A percentile compares a stretch with the other conserved stretches of the same genome.
phyloP scores from a whole-genome alignment of 1,139 yeast genomes.

The Keqinozyma sinolaborantium region DNA sequence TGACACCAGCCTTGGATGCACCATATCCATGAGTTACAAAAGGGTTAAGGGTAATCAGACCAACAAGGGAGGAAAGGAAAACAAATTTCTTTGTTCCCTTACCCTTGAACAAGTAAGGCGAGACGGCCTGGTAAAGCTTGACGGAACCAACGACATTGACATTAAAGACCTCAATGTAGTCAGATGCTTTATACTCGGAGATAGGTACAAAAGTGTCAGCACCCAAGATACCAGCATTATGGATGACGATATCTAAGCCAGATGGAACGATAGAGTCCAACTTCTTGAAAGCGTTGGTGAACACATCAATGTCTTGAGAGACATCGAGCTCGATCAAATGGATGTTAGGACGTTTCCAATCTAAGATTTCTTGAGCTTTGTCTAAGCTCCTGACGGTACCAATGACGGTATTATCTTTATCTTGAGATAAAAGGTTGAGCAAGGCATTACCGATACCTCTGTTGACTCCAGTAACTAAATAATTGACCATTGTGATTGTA shows the following conservation, averaged over 20 bases:
- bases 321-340: slow-evolving; percentile 12
- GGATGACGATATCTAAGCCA: slow-evolving; percentile 14
- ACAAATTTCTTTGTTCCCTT: slow-evolving; percentile 7
- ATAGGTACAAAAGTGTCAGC: slow-evolving; percentile 3
- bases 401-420: slow-evolving; percentile 18
- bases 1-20: slow-evolving; percentile 6
- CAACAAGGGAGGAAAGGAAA: slow-evolving; percentile 3
- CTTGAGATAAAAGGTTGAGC: slow-evolving; percentile 8
- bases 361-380: slow-evolving; percentile 9
- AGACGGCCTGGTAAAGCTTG: slow-evolving; percentile 7
- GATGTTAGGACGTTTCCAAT: slow-evolving; percentile 7
- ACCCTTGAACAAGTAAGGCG: slow-evolving; percentile 5
- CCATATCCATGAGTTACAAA: slow-evolving; percentile 3
- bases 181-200: slow-evolving; percentile 5
- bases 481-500: slow-evolving; percentile 1
- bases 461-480: slow-evolving; percentile 13
- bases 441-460: slow-evolving; percentile 15
- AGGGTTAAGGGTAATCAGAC: background rate
- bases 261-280: slow-evolving; percentile 9
- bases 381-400: slow-evolving; percentile 8
- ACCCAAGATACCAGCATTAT: slow-evolving; percentile 15
- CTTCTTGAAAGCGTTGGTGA: slow-evolving; percentile 3
- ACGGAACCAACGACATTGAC: slow-evolving; percentile 9
- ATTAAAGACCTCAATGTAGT: slow-evolving; percentile 3
- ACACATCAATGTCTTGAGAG: slow-evolving; percentile 3